phyloP scores from a whole-genome alignment of 768 basidiomycete species.

The Tremella fuciformis region DNA sequence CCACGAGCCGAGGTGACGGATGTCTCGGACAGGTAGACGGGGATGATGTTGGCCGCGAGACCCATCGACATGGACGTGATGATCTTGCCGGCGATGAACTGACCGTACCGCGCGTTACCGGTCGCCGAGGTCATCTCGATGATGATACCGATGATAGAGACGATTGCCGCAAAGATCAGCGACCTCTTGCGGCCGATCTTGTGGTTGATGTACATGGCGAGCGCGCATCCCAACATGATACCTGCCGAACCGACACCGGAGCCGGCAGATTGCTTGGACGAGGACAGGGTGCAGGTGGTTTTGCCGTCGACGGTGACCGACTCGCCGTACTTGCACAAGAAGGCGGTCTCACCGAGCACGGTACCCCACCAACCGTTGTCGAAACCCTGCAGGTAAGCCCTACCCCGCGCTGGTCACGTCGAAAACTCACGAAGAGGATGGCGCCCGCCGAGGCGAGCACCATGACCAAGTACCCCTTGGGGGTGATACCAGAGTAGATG shows the following conservation, averaged over 20 bases:
- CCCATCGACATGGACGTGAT: slow-evolving; percentile 29
- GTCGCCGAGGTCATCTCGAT: slow-evolving; percentile 23
- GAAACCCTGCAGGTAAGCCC: slow-evolving; percentile 11
- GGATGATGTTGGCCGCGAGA: slow-evolving; percentile 26
- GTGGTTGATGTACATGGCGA: slow-evolving; percentile 16
- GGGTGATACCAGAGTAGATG: slow-evolving; percentile 4
- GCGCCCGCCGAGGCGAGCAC: slow-evolving; percentile 3
- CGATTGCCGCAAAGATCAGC: slow-evolving; percentile 15
- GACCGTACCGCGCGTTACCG: slow-evolving; percentile 23
- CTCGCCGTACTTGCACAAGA: slow-evolving; percentile 23
- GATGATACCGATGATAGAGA: slow-evolving; percentile 29
- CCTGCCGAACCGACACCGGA: slow-evolving; percentile 21
- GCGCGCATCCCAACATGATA: slow-evolving; percentile 26
- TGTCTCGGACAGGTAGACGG: slow-evolving; percentile 26
- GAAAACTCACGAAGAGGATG: not conserved
- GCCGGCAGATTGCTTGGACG: slow-evolving; percentile 20
- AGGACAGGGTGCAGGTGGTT: slow-evolving; percentile 19
- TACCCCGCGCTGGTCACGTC: not conserved
- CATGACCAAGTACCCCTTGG: slow-evolving; percentile 1
- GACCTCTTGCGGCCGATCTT: slow-evolving; percentile 18
- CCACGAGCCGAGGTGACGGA: slow-evolving; percentile 20
- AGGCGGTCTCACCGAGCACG: slow-evolving; percentile 21
- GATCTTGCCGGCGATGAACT: slow-evolving; percentile 39
- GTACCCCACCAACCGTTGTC: slow-evolving; percentile 42
- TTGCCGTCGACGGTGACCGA: slow-evolving; percentile 16